Conservation (phyloP, 352 stramenopile species). For the Phytophthora sansomeana region DNA sequence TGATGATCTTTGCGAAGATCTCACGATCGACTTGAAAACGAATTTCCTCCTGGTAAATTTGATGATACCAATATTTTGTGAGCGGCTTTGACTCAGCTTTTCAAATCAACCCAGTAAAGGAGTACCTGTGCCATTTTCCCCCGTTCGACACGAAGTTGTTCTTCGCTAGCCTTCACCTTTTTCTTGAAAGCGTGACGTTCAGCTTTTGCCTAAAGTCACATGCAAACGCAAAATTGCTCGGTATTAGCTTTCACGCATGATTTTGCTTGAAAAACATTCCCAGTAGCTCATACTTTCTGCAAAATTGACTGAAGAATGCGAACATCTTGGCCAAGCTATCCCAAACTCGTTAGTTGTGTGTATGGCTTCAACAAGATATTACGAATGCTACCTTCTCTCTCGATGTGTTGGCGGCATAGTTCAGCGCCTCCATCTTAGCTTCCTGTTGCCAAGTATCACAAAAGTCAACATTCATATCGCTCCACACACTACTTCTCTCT, state of each 20-base stretch:
- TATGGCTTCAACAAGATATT: background rate
- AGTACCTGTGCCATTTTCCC: slow-evolving; percentile 79
- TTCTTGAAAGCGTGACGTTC: slow-evolving; percentile 86
- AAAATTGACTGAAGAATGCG: slow-evolving; percentile 77
- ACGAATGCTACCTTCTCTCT: slow-evolving; percentile 64
- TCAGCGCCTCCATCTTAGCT: slow-evolving; percentile 78
- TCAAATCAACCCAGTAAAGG: background rate
- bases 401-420: slow-evolving; percentile 75
- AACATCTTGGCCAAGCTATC: slow-evolving; percentile 77
- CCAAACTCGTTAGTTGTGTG: background rate
- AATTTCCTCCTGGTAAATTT: slow-evolving; percentile 60
- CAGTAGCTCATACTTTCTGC: slow-evolving; percentile 53
- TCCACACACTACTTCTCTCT: background rate
- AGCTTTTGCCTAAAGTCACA: slow-evolving; percentile 60
- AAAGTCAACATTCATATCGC: background rate
- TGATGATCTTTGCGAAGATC: slow-evolving; percentile 87
- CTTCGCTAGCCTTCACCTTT: slow-evolving; percentile 75
- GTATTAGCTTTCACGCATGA: no score
- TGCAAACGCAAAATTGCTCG: no score
- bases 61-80: background rate
- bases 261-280: no score
- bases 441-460: slow-evolving; percentile 36
- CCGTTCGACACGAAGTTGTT: slow-evolving; percentile 59
- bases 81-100: background rate
- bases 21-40: slow-evolving; percentile 85